Percentiles rank a stretch among this genome's conserved stretches.
Conservation (phyloP, 305 asterid species). For the Solanum hybrid region DNA sequence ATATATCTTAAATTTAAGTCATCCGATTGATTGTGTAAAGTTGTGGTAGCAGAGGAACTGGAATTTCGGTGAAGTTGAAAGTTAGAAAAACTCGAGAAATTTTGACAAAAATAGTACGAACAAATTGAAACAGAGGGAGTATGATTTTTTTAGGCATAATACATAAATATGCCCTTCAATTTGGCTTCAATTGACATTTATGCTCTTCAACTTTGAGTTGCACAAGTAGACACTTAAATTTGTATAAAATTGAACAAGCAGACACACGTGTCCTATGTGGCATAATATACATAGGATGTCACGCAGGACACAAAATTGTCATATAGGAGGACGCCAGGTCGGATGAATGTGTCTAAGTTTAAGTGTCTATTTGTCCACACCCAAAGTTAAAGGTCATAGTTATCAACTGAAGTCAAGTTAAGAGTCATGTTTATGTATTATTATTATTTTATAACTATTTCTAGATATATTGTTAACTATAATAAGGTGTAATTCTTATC, state of each 20-base stretch:
- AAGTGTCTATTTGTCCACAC: neutral
- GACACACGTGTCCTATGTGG: neutral
- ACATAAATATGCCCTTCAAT: too few species aligned
- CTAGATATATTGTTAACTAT: neutral
- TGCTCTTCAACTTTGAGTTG: neutral
- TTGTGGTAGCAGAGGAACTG: accelerated
- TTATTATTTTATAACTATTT: too few species aligned
- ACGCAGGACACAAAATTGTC: too few species aligned
- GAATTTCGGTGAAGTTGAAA: neutral
- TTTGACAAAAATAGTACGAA: neutral
- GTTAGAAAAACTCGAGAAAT: neutral
- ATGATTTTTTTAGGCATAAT: neutral
- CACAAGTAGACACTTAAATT: neutral
- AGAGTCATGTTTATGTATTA: too few species aligned
- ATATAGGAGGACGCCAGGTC: neutral
- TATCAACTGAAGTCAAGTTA: neutral
- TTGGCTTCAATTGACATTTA: neutral
- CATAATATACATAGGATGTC: neutral
- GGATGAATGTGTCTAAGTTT: too few species aligned
- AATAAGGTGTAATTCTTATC: neutral
- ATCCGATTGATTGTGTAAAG: neutral
- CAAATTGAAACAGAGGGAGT: neutral
- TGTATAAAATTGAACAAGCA: too few species aligned
- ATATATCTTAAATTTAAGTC: neutral
- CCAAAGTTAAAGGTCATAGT: too few species aligned